Evolutionary conservation across 2,329 filamentous ascomycete species (phyloP), one percentile per base, ranked within the genome.

Genomic region (Parasarocladium wereldwijsianum): DNA sequence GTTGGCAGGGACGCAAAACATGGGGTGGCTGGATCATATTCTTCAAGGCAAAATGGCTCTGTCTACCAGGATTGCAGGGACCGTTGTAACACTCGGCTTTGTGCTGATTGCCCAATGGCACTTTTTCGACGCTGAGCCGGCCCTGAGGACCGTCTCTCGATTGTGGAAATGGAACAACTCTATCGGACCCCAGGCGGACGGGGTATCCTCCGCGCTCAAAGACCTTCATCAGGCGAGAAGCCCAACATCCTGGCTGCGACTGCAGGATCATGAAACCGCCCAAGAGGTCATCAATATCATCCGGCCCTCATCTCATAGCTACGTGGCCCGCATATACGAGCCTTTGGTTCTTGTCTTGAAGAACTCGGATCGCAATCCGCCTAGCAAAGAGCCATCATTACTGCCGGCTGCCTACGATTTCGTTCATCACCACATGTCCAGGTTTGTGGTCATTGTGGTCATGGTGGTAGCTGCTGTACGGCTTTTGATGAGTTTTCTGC

Each of bases 201-300:
- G 6, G 8, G 46, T 45, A 24, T 37, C 40, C 4, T 49, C 65
- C 3, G 46, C 66, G 3, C 59, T 72, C 2, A 60, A 73, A 8
- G 64, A 68, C 14, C 66, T 85, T 36, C 76, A 86, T 42, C 78
- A 83, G 45, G 78, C 77, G 3, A 64, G 80, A 36, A 80, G 74
- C n/a, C 80, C 77, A 2, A 72, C 66, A 4, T 77, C 80, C 11
- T 87, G 81, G 81, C 59, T 86, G 29, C 66, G 69, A 16, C 61
- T 84, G 33, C 81, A 86, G 47, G 80, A 86, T 40, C 78, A 84
- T 41, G 76, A 82, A 43, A 84, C 79, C 1, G 80, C 79, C 3
- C 68, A 67, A 21, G 81, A 86, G 43, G 66, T 86, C 11, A 82
- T 86, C 46, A 64, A 70, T n/a, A 67, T 80, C 18, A 66, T 85